phyloP scores from a whole-genome alignment of 2,329 filamentous ascomycete genomes.

The Beauveria pseudobassiana region DNA sequence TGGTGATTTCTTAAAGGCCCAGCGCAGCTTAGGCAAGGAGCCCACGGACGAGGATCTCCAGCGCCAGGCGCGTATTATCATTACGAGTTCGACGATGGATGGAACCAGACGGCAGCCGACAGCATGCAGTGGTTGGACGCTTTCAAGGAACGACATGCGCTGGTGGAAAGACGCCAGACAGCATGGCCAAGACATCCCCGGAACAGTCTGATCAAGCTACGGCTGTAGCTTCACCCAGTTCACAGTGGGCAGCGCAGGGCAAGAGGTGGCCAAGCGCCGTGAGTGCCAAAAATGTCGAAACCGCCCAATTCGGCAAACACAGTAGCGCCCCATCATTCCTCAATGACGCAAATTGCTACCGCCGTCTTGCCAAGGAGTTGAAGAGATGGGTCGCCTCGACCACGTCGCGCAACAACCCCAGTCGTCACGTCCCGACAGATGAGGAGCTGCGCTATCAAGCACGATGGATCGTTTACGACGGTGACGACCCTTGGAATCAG shows the following conservation, averaged over 20 bases:
- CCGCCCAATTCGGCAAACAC: not conserved
- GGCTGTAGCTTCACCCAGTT: not conserved
- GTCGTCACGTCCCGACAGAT: constrained; percentile 49
- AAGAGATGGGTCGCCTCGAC: constrained; percentile 43
- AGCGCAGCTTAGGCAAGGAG: constrained; percentile 37
- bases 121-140: constrained; percentile 44
- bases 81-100: constrained; percentile 56
- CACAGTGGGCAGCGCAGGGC: constrained; percentile 1
- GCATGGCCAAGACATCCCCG: constrained; percentile 6
- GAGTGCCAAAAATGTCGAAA: not conserved
- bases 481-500: constrained; percentile 58
- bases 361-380: constrained; percentile 46
- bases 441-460: constrained; percentile 58
- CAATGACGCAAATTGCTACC: constrained; percentile 54
- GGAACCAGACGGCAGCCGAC: constrained; percentile 58
- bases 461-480: constrained; percentile 55
- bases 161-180: constrained; percentile 11
- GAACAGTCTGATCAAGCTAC: constrained; percentile 2
- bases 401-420: constrained; percentile 54
- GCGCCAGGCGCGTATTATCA: constrained; percentile 50
- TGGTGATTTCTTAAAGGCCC: constrained; percentile 41
- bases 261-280: not conserved
- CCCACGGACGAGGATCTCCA: constrained; percentile 49
- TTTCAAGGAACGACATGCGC: constrained; percentile 42
- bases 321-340: constrained; percentile 37